These are phyloP conservation scores for Cladosporium colombiae DNA, from an alignment of 2,329 filamentous ascomycete genomes.

Conservation along the genomic window DNA sequence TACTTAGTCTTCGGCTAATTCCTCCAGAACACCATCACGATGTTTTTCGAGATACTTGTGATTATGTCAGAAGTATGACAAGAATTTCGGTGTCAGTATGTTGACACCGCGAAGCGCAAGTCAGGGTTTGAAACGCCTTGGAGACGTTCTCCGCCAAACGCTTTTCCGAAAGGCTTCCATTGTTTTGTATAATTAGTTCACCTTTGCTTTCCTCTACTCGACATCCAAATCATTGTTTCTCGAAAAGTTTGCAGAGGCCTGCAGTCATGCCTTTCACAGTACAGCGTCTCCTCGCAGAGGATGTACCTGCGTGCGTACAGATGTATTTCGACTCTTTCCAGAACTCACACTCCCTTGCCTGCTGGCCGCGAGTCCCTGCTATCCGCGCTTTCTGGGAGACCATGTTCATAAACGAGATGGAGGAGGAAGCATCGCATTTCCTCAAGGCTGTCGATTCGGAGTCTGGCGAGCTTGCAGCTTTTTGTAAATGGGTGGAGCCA, in stretches of 20 bases:
- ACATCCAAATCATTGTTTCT: background rate
- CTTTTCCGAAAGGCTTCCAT: background rate
- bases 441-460: conserved; percentile 28
- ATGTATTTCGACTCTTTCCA: conserved; percentile 35
- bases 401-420: conserved; percentile 29
- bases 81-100: background rate
- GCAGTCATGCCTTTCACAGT: conserved; percentile 21
- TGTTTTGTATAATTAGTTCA: background rate
- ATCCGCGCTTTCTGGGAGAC: conserved; percentile 31
- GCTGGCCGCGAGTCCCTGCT: conserved; percentile 31
- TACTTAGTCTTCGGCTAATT: background rate
- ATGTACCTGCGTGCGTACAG: conserved; percentile 26
- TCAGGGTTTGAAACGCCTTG: background rate
- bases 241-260: background rate
- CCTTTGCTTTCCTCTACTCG: background rate
- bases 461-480: conserved; percentile 27
- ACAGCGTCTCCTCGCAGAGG: conserved; percentile 25
- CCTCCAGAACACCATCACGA: background rate
- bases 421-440: conserved; percentile 29
- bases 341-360: conserved; percentile 32
- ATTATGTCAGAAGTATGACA: background rate
- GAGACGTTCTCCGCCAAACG: background rate
- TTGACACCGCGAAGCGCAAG: background rate
- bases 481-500: conserved; percentile 31
- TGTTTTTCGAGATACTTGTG: background rate